Conservation (phyloP, 1,284 basidiomycete genomes). For the Puccinia novopanici region DNA sequence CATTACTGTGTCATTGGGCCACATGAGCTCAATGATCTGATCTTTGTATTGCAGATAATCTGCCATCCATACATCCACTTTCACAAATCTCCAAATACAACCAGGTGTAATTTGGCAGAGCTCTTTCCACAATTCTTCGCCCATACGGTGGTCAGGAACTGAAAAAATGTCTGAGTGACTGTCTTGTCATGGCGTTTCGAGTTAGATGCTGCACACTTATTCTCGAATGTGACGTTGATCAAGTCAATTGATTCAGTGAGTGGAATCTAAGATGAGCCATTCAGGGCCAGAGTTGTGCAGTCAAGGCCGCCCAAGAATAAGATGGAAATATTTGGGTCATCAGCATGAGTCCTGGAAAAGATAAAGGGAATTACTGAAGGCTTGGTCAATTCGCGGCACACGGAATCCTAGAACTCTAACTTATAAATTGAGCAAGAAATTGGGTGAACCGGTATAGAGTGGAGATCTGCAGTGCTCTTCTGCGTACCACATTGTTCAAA, state of each 20-base stretch:
- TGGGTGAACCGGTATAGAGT: conserved; percentile 26
- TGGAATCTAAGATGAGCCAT: conserved; percentile 78
- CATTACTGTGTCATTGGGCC: conserved; percentile 68
- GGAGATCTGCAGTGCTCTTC: conserved; percentile 15
- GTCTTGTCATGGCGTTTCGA: conserved; percentile 12
- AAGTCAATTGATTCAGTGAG: conserved; percentile 81
- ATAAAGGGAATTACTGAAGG: background rate
- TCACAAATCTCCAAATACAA: conserved; percentile 83
- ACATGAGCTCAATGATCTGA: conserved; percentile 50
- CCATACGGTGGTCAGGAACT: conserved; percentile 86
- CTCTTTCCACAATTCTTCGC: conserved; percentile 74
- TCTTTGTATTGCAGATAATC: conserved; percentile 49
- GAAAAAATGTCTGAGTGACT: conserved; percentile 58
- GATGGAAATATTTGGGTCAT: conserved; percentile 70
- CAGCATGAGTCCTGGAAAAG: conserved; percentile 41
- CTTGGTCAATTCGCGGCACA: background rate
- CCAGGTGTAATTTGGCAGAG: conserved; percentile 71
- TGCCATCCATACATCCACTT: conserved; percentile 35
- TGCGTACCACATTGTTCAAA: background rate
- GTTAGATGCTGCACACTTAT: conserved; percentile 69
- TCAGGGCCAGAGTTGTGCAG: conserved; percentile 76
- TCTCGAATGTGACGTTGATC: conserved; percentile 94
- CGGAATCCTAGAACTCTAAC: background rate
- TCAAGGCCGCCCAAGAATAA: conserved; percentile 97
- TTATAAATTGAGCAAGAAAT: background rate